phyloP scores from a whole-genome alignment of 805 yeast species.

The Sporopachydermia quercuum region DNA sequence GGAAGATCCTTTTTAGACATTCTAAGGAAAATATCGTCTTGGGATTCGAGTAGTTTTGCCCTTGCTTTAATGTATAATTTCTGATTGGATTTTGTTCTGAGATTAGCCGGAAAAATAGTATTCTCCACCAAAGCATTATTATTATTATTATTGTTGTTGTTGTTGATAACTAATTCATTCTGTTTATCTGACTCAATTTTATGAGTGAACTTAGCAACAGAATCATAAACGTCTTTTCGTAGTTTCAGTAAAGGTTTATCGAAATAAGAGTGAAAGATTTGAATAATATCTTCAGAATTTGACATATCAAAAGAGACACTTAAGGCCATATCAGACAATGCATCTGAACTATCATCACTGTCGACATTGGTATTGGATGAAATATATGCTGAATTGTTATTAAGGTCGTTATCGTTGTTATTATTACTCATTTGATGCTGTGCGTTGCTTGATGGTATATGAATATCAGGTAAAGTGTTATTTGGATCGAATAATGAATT shows the following conservation, averaged over 20 bases:
- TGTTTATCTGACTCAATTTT: conserved; percentile 9
- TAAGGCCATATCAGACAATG: conserved; percentile 16
- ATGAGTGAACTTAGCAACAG: conserved; percentile 24
- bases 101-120: conserved; percentile 3
- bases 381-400: neutral
- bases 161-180: too few relatives aligned
- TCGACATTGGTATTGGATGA: neutral
- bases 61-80: conserved; percentile 38
- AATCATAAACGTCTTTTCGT: conserved; percentile 14
- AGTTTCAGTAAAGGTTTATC: conserved; percentile 17
- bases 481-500: too few relatives aligned
- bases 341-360: conserved; percentile 6
- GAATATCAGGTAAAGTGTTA: neutral
- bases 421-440: conserved; percentile 13
- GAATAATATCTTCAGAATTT: conserved; percentile 36
- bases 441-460: too few relatives aligned
- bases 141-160: too few relatives aligned
- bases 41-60: conserved; percentile 42
- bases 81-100: conserved; percentile 2
- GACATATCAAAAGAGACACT: conserved; percentile 24
- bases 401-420: conserved; percentile 12
- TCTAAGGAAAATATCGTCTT: conserved; percentile 32
- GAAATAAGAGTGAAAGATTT: conserved; percentile 32
- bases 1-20: conserved; percentile 39
- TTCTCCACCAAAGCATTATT: conserved; percentile 3